These are phyloP conservation scores for Vitis labrusca DNA, from an alignment of 164 flowering plant species.

Conservation along the genomic window DNA sequence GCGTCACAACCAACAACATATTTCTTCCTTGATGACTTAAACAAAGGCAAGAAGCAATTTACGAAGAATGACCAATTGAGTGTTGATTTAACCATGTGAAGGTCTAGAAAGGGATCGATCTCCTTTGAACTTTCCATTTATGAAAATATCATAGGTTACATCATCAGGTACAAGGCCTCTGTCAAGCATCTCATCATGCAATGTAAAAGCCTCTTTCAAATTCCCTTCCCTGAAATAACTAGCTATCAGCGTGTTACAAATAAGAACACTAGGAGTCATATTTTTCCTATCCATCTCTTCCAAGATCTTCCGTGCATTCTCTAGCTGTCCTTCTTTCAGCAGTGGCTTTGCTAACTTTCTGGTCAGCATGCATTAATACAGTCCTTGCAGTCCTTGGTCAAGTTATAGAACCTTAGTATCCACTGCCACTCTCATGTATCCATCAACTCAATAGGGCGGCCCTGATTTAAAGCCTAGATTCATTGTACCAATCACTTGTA, in stretches of 20 bases:
- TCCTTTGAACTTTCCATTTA: slow-evolving; percentile 38
- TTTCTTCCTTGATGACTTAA: neutral
- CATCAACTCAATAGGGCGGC: too few species aligned
- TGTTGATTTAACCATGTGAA: slow-evolving; percentile 5
- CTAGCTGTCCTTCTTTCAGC: slow-evolving; percentile 58
- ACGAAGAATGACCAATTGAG: neutral
- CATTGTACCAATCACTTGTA: too few species aligned
- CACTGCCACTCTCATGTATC: too few species aligned
- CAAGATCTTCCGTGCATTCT: slow-evolving; percentile 55
- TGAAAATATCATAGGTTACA: slow-evolving; percentile 63
- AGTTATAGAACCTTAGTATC: too few species aligned
- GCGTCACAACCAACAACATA: too few species aligned
- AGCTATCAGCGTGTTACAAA: slow-evolving; percentile 63
- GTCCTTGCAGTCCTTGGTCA: too few species aligned
- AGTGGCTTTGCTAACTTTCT: too few species aligned
- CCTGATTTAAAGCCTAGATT: too few species aligned
- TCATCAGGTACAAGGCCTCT: slow-evolving; percentile 72
- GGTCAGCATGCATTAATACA: too few species aligned
- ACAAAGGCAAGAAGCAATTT: neutral
- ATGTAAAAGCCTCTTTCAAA: slow-evolving; percentile 63
- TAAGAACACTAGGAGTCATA: slow-evolving; percentile 44
- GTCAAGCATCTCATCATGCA: slow-evolving; percentile 86
- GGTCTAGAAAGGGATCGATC: slow-evolving; percentile 9
- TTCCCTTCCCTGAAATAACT: slow-evolving; percentile 71
- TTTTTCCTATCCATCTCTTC: slow-evolving; percentile 60